These are phyloP conservation scores for Fusarium falciforme DNA, from an alignment of 2,329 filamentous ascomycete genomes.

Conservation along the genomic window DNA sequence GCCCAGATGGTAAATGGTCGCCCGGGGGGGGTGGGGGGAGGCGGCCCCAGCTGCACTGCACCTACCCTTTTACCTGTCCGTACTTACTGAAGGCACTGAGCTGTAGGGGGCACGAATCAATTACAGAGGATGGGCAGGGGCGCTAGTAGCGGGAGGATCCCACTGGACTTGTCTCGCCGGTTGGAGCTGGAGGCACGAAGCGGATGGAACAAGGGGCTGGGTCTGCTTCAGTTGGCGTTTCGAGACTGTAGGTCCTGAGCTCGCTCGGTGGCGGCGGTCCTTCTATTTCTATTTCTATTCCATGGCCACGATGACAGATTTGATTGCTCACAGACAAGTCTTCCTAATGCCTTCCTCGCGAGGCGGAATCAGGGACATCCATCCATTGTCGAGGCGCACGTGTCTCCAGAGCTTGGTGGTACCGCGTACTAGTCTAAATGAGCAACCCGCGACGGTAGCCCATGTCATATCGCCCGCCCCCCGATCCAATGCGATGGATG, in stretches of 20 bases:
- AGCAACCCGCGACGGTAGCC: slow-evolving; percentile 1
- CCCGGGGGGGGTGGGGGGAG: slow-evolving; percentile 21
- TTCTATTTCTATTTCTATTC: neutral
- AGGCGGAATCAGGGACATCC: neutral
- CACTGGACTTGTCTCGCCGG: neutral
- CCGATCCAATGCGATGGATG: neutral
- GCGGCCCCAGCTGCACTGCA: neutral
- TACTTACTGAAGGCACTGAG: slow-evolving; percentile 9
- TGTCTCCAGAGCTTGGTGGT: neutral
- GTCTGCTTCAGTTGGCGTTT: slow-evolving; percentile 33
- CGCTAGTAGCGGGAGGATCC: slow-evolving; percentile 3
- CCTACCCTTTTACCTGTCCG: neutral
- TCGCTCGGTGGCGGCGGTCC: neutral
- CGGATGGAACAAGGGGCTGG: slow-evolving; percentile 10
- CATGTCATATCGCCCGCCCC: neutral
- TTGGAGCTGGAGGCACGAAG: neutral
- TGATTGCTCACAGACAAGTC: neutral
- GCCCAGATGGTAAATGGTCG: slow-evolving; percentile 27
- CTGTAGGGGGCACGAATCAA: slow-evolving; percentile 32
- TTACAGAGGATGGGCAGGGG: slow-evolving; percentile 16
- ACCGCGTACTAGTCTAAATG: neutral
- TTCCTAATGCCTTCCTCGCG: neutral
- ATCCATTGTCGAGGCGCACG: neutral
- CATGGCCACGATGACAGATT: neutral
- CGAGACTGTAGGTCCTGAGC: slow-evolving; percentile 1